A percentile compares a stretch with the other conserved stretches of the same genome.
These are phyloP conservation scores for Cryphonectria carpinicola DNA, from an alignment of 2,329 filamentous ascomycete genomes.

Conservation along the genomic window DNA sequence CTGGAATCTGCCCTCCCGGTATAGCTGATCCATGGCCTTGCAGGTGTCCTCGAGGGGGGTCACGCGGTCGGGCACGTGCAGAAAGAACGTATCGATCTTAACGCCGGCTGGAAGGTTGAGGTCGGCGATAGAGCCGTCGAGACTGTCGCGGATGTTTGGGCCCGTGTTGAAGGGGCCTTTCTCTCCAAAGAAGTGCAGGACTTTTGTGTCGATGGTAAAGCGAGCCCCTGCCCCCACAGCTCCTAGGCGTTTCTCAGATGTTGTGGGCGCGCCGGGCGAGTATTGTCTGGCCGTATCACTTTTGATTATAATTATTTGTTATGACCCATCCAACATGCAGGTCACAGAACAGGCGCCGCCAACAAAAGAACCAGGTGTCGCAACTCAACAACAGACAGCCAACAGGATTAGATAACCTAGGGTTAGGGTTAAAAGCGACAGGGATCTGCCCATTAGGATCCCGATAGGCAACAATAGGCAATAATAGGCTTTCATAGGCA, in stretches of 20 bases:
- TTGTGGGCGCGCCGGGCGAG: conserved; percentile 33
- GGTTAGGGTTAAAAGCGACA: no score
- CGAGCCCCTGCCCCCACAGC: conserved; percentile 34
- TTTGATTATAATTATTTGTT: neutral
- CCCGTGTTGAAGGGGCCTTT: conserved; percentile 17
- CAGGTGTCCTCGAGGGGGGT: conserved; percentile 45
- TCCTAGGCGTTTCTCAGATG: conserved; percentile 39
- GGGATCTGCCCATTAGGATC: no score
- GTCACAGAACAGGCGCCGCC: no score
- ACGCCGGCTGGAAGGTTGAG: conserved; percentile 31
- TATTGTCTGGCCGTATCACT: conserved; percentile 41
- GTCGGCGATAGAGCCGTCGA: conserved; percentile 39
- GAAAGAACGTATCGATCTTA: conserved; percentile 11
- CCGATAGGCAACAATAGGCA: no score
- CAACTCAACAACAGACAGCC: no score
- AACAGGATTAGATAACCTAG: no score
- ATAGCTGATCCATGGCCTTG: conserved; percentile 41
- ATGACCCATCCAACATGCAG: no score
- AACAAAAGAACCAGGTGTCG: no score
- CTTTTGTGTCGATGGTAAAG: conserved; percentile 43
- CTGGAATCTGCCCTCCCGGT: conserved; percentile 43
- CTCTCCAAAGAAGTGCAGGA: conserved; percentile 23
- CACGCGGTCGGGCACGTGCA: conserved; percentile 10
- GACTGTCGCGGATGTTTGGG: conserved; percentile 36
- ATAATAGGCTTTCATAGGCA: no score